Percentiles rank a stretch among this genome's conserved stretches.
These are phyloP conservation scores for Penicillium italicum DNA, from an alignment of 2,329 filamentous ascomycete genomes.

Conservation along the genomic window DNA sequence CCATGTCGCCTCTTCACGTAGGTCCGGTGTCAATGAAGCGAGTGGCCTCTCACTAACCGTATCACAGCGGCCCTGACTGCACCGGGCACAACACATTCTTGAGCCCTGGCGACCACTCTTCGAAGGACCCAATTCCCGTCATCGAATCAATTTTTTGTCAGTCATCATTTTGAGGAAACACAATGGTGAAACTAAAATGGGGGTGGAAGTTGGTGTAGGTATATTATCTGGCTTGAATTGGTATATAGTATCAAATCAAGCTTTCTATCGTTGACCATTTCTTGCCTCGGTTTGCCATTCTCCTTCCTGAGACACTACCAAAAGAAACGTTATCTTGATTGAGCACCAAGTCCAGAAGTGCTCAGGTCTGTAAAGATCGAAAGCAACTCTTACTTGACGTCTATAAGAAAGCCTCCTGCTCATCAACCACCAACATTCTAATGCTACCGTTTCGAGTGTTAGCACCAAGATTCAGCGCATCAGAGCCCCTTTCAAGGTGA, in stretches of 20 bases:
- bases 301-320: not conserved
- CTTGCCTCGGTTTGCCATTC: not conserved
- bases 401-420: slow-evolving; percentile 31
- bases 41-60: not conserved
- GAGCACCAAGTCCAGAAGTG: not conserved
- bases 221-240: not conserved
- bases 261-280: not conserved
- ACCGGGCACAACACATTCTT: slow-evolving; percentile 25
- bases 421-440: slow-evolving; percentile 57
- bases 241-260: not conserved
- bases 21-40: not conserved
- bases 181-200: not conserved
- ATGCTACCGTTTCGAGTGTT: slow-evolving; percentile 55
- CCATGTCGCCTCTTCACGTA: slow-evolving; percentile 27
- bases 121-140: slow-evolving; percentile 19
- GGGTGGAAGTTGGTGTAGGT: not conserved
- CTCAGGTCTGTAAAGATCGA: not conserved
- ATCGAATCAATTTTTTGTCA: slow-evolving; percentile 25
- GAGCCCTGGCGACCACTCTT: slow-evolving; percentile 21
- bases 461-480: slow-evolving; percentile 54
- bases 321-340: no score
- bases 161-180: slow-evolving; percentile 1
- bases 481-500: slow-evolving; percentile 59
- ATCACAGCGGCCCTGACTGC: slow-evolving; percentile 17
- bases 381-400: not conserved